These are phyloP conservation scores for Trifolium repens DNA, from an alignment of 306 rosid genomes.

Conservation along the genomic window DNA sequence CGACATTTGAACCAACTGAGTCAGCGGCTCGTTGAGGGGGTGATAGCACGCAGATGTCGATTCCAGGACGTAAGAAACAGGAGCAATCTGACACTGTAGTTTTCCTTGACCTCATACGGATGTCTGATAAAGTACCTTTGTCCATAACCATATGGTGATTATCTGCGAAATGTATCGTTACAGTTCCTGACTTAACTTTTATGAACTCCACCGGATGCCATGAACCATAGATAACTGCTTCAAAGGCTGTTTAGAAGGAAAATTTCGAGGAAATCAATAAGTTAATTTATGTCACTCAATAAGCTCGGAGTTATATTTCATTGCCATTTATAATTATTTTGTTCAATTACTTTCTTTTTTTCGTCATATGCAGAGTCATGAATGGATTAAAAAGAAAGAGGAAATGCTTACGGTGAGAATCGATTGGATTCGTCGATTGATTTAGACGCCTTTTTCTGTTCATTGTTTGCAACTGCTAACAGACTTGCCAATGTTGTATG, in stretches of 20 bases:
- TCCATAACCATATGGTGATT: slow-evolving; percentile 50
- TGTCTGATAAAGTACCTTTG: slow-evolving; percentile 64
- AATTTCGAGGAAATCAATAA: slow-evolving; percentile 8
- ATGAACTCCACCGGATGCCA: slow-evolving; percentile 77
- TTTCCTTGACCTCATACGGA: slow-evolving; percentile 73
- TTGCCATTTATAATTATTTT: not conserved
- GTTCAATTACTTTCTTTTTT: slow-evolving; percentile 2
- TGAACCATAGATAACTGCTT: slow-evolving; percentile 67
- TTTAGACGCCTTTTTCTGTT: slow-evolving; percentile 55
- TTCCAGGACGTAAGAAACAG: slow-evolving; percentile 72
- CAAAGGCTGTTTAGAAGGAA: slow-evolving; percentile 65
- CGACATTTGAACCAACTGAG: slow-evolving; percentile 35
- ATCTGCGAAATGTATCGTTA: slow-evolving; percentile 59
- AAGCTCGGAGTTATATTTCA: not conserved
- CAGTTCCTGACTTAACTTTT: slow-evolving; percentile 60
- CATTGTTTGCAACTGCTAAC: slow-evolving; percentile 44
- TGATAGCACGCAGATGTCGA: slow-evolving; percentile 72
- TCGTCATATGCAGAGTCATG: not conserved
- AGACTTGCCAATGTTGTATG: slow-evolving; percentile 30
- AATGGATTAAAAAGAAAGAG: slow-evolving; percentile 16
- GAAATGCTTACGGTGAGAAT: slow-evolving; percentile 59
- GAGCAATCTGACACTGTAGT: slow-evolving; percentile 77
- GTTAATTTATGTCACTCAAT: not conserved
- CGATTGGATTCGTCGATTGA: slow-evolving; percentile 60
- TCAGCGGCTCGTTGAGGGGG: slow-evolving; percentile 34